Base-by-base conservation (phyloP, 1,139 yeast genomes). In the Pichia sp. region DNA sequence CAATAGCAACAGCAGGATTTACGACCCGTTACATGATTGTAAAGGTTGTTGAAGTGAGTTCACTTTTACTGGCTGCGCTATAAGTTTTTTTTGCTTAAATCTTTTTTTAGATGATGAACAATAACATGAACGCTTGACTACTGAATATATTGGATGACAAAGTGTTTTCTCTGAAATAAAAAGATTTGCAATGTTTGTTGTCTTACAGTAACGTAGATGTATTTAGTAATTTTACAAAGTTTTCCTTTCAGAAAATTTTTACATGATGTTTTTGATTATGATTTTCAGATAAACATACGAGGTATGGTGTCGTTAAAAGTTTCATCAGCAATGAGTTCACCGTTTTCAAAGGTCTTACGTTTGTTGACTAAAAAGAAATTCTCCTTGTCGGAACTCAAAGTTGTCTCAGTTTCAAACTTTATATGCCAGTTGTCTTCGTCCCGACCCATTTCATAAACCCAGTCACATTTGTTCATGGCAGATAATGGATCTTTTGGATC, bases 391-490 rank as follows among this genome's bases (percentile, higher is more conserved):
- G 64, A 47, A 16, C 52, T 56, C 55, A 67, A 46, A 2, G 50
- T 46, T 4, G 69, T 60, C 27, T 48, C 49, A n/a, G 63, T 55
- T 39, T 58, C 61, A 29, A 66, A 36, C 41, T 56, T 64, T 38
- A 62, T 59, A 11, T 58, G 52, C 71, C 71, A 68, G 41, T 59
- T 58, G 44, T 55, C 59, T 31, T 49, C 50, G 4, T 55, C 62
- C 52, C 70, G 61, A 4, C 69, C 69, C 58, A 66, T 59, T 26
- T 57, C 61, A 48, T 65, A 58, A n/a, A 62, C 62, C 70, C 69
- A 67, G 23, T 51, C 55, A 50, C 67, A 64, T 47, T 61, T 58
- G 45, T 62, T 64, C 38, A 44, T 50, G 2, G 71, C 71, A 32
- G 65, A 59, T 26, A 65, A 48, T 5, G 71, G 71, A 46, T 65